Conservation (phyloP, 208 protist species). For the Leishmania guyanensis region DNA sequence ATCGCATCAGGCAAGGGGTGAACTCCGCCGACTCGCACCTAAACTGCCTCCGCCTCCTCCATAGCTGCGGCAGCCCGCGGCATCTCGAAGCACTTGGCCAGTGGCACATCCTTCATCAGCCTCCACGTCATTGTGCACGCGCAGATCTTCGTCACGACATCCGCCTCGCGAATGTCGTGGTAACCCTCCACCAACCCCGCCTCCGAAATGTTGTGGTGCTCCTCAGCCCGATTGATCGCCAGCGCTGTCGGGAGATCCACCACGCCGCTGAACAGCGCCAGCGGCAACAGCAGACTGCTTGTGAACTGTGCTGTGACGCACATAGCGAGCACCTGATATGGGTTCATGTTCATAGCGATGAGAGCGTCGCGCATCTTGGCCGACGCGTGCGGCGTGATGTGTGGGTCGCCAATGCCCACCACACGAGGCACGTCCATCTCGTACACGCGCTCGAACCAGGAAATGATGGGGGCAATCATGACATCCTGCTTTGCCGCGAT, state of each 20-base stretch:
- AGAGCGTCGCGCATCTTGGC: constrained; percentile 73
- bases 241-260: constrained; percentile 80
- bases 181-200: constrained; percentile 86
- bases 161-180: constrained; percentile 92
- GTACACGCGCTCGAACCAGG: constrained; percentile 80
- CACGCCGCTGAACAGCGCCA: constrained; percentile 80
- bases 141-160: constrained; percentile 87
- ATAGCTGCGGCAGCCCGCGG: constrained; percentile 25
- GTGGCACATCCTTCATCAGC: constrained; percentile 76
- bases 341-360: constrained; percentile 84
- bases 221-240: constrained; percentile 86
- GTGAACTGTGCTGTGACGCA: constrained; percentile 93
- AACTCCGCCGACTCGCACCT: background rate
- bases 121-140: constrained; percentile 81
- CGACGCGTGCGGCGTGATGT: constrained; percentile 56
- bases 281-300: constrained; percentile 87
- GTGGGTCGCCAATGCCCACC: constrained; percentile 82
- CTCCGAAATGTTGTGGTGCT: constrained; percentile 77
- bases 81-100: constrained; percentile 80
- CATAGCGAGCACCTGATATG: constrained; percentile 89
- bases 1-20: background rate
- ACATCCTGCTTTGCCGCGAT: constrained; percentile 80
- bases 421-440: constrained; percentile 84
- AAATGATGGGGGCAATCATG: constrained; percentile 69
- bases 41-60: constrained; percentile 10